Evolutionary conservation across 208 protist species (phyloP), one percentile per base, ranked within the genome.

Genomic region (Crithidia sp.): DNA sequence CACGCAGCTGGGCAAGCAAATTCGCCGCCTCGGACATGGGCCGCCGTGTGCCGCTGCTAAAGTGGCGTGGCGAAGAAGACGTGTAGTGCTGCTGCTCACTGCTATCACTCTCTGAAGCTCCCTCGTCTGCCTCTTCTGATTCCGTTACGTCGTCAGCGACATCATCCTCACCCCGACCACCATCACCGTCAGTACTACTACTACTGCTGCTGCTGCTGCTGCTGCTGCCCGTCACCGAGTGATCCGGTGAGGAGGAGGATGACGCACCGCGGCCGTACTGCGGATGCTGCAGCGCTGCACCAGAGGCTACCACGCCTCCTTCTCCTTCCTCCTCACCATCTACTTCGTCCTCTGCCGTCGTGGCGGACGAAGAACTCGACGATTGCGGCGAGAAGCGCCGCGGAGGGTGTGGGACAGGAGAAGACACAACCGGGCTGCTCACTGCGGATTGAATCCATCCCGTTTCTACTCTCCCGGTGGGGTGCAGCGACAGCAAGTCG

Each of bases 1-100:
- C 47, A 14, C 37, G 62, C 19, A 57, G 47, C 49, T 45, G 2
- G 17, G 49, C 62, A 9, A 67, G 49, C 5, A 57, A n/a, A 10
- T 68, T 52, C 12, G 52, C 64, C 64, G 64, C 64, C 52, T 68
- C 40, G 3, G 64, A 68, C 8, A 49, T 36, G 6, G 64, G 64
- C 52, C 54, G 43, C 37, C 5, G 37, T 3, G 64, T 68, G 6
- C n/a, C 36, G 10, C n/a, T 16, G 6, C 40, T 39, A 4, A 59
- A 59, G 10, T 57, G 57, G 5, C 44, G 16, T 4, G 64, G 64
- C 3, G 52, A 59, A 7, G 64, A 36, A n/a, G 52, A 68, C 9
- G 12, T 49, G 45, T 14, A 49, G 50, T 61, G 44, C 12, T 41
- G 36, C 8, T 66, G 52, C 5, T 72, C 57, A 2, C 68, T 50